Evolutionary conservation across 441 rosid species (phyloP).

Genomic region (Cnidoscolus chayamansa): DNA sequence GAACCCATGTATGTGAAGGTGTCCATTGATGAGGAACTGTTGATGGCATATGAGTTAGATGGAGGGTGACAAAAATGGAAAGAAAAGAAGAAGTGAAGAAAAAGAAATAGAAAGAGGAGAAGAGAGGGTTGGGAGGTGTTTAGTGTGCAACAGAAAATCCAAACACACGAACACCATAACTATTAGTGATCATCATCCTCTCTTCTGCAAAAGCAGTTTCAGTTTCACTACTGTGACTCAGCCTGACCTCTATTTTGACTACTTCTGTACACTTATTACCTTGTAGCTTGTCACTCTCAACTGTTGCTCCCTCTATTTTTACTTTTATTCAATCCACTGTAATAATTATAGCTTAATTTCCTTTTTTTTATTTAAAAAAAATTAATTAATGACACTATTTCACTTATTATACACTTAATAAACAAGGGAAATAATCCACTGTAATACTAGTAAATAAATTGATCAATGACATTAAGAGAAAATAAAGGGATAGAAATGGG

Average conservation of each 20-base stretch:
- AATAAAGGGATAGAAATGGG: too few species aligned
- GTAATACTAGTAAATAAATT: too few species aligned
- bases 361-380: too few species aligned
- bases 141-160: conserved; percentile 26
- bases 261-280: conserved; percentile 18
- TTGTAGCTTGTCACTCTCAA: background rate
- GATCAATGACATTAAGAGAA: too few species aligned
- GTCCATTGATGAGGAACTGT: conserved; percentile 26
- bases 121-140: too few species aligned
- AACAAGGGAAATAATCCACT: too few species aligned
- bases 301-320: background rate
- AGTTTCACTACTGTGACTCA: conserved; percentile 35
- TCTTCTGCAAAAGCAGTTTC: conserved; percentile 29
- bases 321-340: background rate
- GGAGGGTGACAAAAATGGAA: too few species aligned
- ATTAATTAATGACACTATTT: too few species aligned
- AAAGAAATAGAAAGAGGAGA: background rate
- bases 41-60: too few species aligned
- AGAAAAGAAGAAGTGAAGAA: background rate
- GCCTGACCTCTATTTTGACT: conserved; percentile 32
- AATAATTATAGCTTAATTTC: too few species aligned
- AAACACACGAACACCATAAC: conserved; percentile 20
- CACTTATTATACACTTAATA: too few species aligned
- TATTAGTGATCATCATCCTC: background rate
- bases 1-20: conserved; percentile 10